These are phyloP conservation scores for Phytophthora litchii DNA, from an alignment of 352 stramenopile genomes.

Conservation along the genomic window DNA sequence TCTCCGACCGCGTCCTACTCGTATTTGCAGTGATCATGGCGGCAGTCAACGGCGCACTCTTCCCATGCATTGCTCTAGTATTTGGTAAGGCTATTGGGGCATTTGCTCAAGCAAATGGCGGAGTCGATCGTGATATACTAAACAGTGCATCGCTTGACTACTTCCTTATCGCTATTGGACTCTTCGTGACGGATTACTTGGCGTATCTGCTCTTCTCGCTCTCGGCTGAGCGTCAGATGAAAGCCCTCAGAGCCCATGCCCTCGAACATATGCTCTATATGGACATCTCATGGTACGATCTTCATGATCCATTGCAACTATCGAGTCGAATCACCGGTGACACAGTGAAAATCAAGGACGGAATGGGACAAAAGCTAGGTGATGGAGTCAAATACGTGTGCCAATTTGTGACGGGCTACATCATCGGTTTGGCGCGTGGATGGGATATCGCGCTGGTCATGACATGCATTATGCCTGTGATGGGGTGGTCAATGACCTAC, in stretches of 20 bases:
- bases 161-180: slow-evolving; percentile 29
- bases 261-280: slow-evolving; percentile 44
- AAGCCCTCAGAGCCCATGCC: slow-evolving; percentile 28
- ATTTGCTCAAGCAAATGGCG: slow-evolving; percentile 34
- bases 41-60: slow-evolving; percentile 36
- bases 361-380: slow-evolving; percentile 49
- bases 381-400: slow-evolving; percentile 36
- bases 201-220: slow-evolving; percentile 34
- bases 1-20: slow-evolving; percentile 26
- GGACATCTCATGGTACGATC: slow-evolving; percentile 48
- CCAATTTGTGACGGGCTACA: slow-evolving; percentile 40
- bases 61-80: slow-evolving; percentile 22
- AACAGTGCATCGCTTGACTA: slow-evolving; percentile 37
- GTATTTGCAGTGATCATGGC: slow-evolving; percentile 21
- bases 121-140: slow-evolving; percentile 25
- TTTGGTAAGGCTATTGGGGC: slow-evolving; percentile 50
- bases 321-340: slow-evolving; percentile 31
- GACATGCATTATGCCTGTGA: slow-evolving; percentile 10
- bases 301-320: slow-evolving; percentile 30
- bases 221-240: slow-evolving; percentile 46
- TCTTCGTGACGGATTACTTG: slow-evolving; percentile 41
- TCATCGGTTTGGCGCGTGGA: slow-evolving; percentile 4
- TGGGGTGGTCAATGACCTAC: neutral
- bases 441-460: slow-evolving; percentile 10
- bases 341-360: slow-evolving; percentile 43